Evolutionary conservation across 2,329 filamentous ascomycete genomes (phyloP), one percentile per base, ranked within the genome.

Genomic region (Arthroderma sp.): DNA sequence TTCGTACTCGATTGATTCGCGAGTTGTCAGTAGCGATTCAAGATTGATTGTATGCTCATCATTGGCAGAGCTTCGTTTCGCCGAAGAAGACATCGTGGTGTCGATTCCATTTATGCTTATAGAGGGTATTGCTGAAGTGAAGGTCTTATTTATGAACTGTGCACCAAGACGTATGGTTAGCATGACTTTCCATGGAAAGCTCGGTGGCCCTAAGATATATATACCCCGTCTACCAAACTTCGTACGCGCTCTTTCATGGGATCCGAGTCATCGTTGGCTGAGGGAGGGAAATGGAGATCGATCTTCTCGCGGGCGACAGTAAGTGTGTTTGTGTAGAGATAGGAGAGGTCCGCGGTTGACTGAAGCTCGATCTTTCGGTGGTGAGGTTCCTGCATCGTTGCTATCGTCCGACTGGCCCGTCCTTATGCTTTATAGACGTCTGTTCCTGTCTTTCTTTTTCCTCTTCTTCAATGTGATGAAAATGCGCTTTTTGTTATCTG

Each of bases 321-420:
- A 57, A 72, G 63, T 25, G 75, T 71, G 65, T 77, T 77, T 60
- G 67, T 65, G 61, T 76, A 73, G 52, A 78, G 74, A 59, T 76
- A 77, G 56, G 71, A 73, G 54, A 77, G 72, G 67, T 78, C 76
- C 59, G 71, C 70, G 56, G 75, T 68, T 47, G 76, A 74, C 65
- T 78, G 76, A n/a, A 78, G 71, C 59, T 77, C 76, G 64, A 78
- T 72, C 64, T 76, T 77, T 63, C 76, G 74, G 63, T 77, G 71
- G 63, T 76, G 71, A 44, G 68, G 63, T 60, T 66, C 64, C 56
- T 60, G 39, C 64, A 70, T 68, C 31, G 41, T 47, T 1, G 31
- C 43, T 25, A 13, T 8, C 13, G 11, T 31, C 19, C 25, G 2
- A 35, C 7, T 4, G 7, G n/a, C n/a, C 15, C 21, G 44, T 51